Conservation (phyloP, 257 asterid species). For the Solanum lycopersicoides region DNA sequence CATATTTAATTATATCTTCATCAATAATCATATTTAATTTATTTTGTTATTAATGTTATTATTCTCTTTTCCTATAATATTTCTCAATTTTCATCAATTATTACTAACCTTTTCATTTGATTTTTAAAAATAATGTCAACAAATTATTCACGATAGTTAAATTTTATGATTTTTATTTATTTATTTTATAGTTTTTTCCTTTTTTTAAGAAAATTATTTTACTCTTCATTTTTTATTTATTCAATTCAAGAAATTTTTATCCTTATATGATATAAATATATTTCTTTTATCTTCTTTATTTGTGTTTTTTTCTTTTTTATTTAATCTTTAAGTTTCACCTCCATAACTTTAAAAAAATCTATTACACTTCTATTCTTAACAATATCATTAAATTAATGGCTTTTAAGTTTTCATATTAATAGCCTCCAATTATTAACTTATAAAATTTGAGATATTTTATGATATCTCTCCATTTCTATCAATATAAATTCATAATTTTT, state of each 20-base stretch:
- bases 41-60: too few species aligned
- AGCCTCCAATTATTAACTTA: background rate
- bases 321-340: background rate
- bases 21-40: background rate
- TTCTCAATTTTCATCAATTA: background rate
- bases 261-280: too few species aligned
- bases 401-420: too few species aligned
- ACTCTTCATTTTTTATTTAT: too few species aligned
- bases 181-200: background rate
- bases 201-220: too few species aligned
- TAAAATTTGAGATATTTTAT: too few species aligned
- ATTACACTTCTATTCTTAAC: background rate
- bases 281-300: background rate
- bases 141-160: background rate
- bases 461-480: background rate
- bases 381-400: too few species aligned
- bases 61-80: background rate
- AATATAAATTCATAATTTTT: background rate
- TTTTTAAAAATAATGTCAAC: background rate
- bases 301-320: too few species aligned
- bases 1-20: background rate
- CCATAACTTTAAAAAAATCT: background rate
- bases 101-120: background rate
- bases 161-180: background rate
- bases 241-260: too few species aligned